Percentiles rank a stretch among this genome's conserved stretches.
phyloP scores from a whole-genome alignment of 1,284 basidiomycete species.

The Pseudozyma flocculosa region DNA sequence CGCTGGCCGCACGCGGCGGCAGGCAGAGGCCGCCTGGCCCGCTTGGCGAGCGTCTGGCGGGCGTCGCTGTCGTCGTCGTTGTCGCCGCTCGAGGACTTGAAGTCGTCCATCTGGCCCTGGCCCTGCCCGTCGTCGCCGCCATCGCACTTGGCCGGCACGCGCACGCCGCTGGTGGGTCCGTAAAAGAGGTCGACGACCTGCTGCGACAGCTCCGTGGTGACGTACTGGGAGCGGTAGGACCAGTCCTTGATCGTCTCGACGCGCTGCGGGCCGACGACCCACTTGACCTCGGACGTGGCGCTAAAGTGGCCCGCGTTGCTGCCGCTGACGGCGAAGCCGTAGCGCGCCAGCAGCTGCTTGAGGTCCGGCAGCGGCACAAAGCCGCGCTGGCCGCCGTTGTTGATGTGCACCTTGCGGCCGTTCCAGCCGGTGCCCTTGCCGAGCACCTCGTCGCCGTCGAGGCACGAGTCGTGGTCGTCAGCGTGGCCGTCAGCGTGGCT shows the following conservation, averaged over 20 bases:
- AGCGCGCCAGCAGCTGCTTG: conserved; percentile 36
- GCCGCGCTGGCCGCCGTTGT: conserved; percentile 28
- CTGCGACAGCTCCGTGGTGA: not conserved
- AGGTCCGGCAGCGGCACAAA: conserved; percentile 27
- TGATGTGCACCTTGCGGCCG: conserved; percentile 27
- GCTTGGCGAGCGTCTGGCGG: too few relatives aligned
- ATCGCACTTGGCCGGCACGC: not conserved
- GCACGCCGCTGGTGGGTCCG: not conserved
- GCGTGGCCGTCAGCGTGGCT: not conserved
- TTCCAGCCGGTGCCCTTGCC: conserved; percentile 11
- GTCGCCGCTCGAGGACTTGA: too few relatives aligned
- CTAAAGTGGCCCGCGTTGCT: conserved; percentile 37
- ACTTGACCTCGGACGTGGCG: conserved; percentile 6
- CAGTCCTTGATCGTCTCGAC: not conserved
- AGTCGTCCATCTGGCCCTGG: too few relatives aligned
- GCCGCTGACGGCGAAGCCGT: conserved; percentile 22
- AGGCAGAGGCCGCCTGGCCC: too few relatives aligned
- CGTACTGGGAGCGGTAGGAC: not conserved
- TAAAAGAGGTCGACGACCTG: not conserved
- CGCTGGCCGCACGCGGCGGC: too few relatives aligned
- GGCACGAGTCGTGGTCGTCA: not conserved
- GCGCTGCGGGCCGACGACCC: conserved; percentile 2
- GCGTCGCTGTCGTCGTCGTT: not conserved
- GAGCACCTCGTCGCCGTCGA: not conserved
- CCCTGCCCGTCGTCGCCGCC: too few relatives aligned